Evolutionary conservation across 2,329 filamentous ascomycete genomes (phyloP), one percentile per base, ranked within the genome.

Genomic region (Ascochyta pisi): DNA sequence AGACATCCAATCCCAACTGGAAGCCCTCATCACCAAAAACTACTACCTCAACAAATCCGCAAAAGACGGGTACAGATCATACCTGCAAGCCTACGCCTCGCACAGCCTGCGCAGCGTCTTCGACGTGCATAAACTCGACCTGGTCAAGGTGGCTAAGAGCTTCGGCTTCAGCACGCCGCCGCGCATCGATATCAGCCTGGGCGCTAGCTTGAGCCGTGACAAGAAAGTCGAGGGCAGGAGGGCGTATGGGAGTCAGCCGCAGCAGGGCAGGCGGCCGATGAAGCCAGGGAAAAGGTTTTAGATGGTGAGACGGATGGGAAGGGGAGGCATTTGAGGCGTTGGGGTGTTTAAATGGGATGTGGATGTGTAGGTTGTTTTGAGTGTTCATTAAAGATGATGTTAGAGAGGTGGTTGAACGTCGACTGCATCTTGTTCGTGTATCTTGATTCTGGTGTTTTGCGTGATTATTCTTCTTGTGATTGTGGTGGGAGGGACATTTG

Each of bases 41-140:
- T 98, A 98, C 81, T 97, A 97, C 77, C 84, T 99, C 55, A 95
- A 97, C 81, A 95, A 96, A 82, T 86, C 84, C 29, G 86, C 86
- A 39, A 89, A 88, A 73, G 86, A 88, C 63, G 85, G 91, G 4
- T 96, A 95, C 80, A 86, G 91, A 57, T 91, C 90, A 19, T 99
- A 99, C 75, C 84, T 99, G 23, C 92, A 98, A 75, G 94, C 95
- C 0, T 99, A 99, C 73, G 92, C 94, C 22, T 92, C 89, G 55
- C 95, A 94, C 78, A 89, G 85, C 64, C 81, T 95, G 56, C 86
- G 91, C 26, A 89, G 87, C n/a, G 88, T 96, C 34, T 96, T 94
- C 72, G 90, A 94, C 74, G 86, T 96, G 49, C 83, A 91, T 75
- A 91, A 91, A 73, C 81, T 95, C 12, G 91, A 96, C 72, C 81